These are phyloP conservation scores for Seiridium cupressi DNA, from an alignment of 2,329 filamentous ascomycete genomes.

Conservation along the genomic window DNA sequence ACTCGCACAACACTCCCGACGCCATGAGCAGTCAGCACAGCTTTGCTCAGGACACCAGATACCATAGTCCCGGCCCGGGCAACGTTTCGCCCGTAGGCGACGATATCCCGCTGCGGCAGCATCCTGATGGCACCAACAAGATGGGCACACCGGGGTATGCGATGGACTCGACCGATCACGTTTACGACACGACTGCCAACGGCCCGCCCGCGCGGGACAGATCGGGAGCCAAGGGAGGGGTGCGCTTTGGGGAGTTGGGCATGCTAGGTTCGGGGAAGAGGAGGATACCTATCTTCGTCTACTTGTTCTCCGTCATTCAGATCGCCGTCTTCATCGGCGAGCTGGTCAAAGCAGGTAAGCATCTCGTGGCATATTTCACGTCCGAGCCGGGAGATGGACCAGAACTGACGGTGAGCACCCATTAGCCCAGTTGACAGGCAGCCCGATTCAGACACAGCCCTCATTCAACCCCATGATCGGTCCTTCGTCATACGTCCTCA, in stretches of 20 bases:
- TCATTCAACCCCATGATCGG: constrained; percentile 97
- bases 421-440: constrained; percentile 68
- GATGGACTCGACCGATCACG: constrained; percentile 51
- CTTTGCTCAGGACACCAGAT: constrained; percentile 55
- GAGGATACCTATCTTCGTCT: constrained; percentile 77
- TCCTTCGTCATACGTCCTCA: constrained; percentile 83
- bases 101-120: constrained; percentile 57
- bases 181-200: constrained; percentile 54
- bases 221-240: constrained; percentile 32
- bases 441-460: constrained; percentile 75
- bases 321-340: constrained; percentile 86
- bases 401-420: neutral
- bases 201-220: constrained; percentile 13
- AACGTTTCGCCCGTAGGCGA: constrained; percentile 43
- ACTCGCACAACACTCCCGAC: constrained; percentile 30
- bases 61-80: constrained; percentile 47
- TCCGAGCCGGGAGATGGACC: neutral
- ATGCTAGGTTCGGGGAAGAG: constrained; percentile 57
- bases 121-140: constrained; percentile 39
- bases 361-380: constrained; percentile 43
- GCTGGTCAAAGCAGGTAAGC: constrained; percentile 67
- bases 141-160: constrained; percentile 17
- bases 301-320: constrained; percentile 73
- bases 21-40: constrained; percentile 36
- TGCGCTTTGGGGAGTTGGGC: constrained; percentile 57